Evolutionary conservation across 169 alveolate genomes (phyloP).

Genomic region (Plasmodium cynomolgi): DNA sequence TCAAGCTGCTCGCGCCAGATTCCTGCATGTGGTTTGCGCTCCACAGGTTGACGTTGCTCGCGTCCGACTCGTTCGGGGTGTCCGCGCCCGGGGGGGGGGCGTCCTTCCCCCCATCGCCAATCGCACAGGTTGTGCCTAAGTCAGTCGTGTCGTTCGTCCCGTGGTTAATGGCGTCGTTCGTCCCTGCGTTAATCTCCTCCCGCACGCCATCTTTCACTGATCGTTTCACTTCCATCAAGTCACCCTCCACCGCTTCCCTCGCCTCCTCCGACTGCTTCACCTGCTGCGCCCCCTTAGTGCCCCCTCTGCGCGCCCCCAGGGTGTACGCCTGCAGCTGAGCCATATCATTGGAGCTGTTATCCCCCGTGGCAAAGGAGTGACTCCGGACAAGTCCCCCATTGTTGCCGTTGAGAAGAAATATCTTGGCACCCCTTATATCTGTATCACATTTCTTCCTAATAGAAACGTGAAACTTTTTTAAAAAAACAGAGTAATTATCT

Average conservation of each 20-base stretch:
- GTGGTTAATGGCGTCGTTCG: too few relatives aligned
- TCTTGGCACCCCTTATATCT: constrained; percentile 35
- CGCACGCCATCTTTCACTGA: neutral
- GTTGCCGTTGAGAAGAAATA: constrained; percentile 7
- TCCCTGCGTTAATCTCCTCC: neutral
- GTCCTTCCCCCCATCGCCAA: neutral
- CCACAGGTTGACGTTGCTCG: neutral
- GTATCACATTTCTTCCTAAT: constrained; percentile 26
- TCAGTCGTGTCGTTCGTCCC: neutral
- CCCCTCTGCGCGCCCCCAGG: neutral
- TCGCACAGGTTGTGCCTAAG: neutral
- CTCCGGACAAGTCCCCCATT: neutral
- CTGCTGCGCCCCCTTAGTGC: neutral
- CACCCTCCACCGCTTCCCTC: neutral
- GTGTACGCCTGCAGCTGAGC: neutral
- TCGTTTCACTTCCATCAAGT: neutral
- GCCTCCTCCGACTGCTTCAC: neutral
- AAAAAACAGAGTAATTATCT: constrained; percentile 50
- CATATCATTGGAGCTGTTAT: neutral
- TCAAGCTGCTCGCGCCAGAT: neutral
- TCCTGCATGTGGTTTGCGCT: neutral
- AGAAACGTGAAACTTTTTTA: constrained; percentile 32
- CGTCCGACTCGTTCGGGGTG: neutral
- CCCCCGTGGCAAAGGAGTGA: neutral
- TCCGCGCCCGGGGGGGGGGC: neutral